phyloP scores from a whole-genome alignment of 306 rosid species.

The Cicer cuneatum region DNA sequence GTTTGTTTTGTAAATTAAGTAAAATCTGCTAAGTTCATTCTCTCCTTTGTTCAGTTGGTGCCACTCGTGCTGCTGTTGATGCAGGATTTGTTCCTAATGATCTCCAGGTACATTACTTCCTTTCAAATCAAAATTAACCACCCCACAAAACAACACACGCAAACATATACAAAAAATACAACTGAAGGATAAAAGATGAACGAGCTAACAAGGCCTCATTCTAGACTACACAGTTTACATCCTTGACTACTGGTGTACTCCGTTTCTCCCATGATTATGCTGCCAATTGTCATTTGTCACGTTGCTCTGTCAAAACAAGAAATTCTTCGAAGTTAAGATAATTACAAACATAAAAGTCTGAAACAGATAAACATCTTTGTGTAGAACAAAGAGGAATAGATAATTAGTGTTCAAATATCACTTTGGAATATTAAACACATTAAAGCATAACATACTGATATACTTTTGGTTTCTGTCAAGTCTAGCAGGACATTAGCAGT shows the following conservation, averaged over 20 bases:
- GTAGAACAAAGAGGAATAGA: neutral
- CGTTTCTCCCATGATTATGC: constrained; percentile 19
- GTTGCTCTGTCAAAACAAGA: no score
- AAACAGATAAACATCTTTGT: no score
- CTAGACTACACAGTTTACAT: constrained; percentile 28
- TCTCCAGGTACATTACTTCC: constrained; percentile 70
- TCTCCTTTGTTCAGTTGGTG: constrained; percentile 72
- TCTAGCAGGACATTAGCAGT: neutral
- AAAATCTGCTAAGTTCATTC: constrained; percentile 43
- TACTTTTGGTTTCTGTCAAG: neutral
- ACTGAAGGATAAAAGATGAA: constrained; percentile 19
- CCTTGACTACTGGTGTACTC: constrained; percentile 16
- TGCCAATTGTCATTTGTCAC: neutral
- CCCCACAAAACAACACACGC: neutral
- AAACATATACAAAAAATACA: constrained; percentile 20
- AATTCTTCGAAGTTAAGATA: no score
- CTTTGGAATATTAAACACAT: neutral
- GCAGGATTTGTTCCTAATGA: constrained; percentile 95
- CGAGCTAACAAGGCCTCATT: neutral
- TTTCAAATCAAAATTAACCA: constrained; percentile 22
- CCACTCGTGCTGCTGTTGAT: constrained; percentile 98
- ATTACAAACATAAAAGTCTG: no score
- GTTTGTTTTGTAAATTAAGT: constrained; percentile 33
- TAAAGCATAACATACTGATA: neutral
- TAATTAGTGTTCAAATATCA: neutral